Evolutionary conservation across 352 stramenopile species (phyloP), one percentile per base, ranked within the genome.

Genomic region (Phytophthora fragariaefolia): DNA sequence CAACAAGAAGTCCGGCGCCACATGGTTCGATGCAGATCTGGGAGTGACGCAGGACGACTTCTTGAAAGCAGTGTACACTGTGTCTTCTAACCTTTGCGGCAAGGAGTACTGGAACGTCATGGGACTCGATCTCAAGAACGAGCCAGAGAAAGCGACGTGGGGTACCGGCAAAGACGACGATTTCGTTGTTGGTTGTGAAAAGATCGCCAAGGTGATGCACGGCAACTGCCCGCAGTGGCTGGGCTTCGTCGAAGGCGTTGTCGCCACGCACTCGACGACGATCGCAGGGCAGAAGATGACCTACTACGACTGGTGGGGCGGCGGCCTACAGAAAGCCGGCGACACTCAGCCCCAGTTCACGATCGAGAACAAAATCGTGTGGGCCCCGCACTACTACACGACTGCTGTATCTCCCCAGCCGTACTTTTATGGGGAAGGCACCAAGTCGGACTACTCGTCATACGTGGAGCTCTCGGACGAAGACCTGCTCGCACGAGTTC

Each of bases 291-390:
- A 63, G 17, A 58, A 79, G 42, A 73, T 85, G 3, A 66, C 66
- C n/a, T 95, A 95, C 66, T 92, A 88, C 60, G 84, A 95, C 50
- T 95, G 87, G 85, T 95, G 83, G 83, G 87, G 87, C 27, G 82
- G 82, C 45, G 85, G 87, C 4, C 67, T 95, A 0, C 85, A 95
- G 57, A 76, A 82, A 13, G 87, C 87, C 13, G 69, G 61, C 20
- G 67, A 74, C 8, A 63, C 42, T n/a, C 68, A 78, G 17, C 83
- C 85, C 1, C 61, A 81, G 52, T 80, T 95, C 57, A 70, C 68
- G 6, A 77, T 86, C 28, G 62, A 72, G 4, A 89, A 95, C 75
- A 95, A 95, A 50, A 62, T 95, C 4, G 87, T 95, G 46, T 95
- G 84, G 80, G 82, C 85, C 7, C 87, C 87, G 28, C 85, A 95